phyloP scores from a whole-genome alignment of 2,329 filamentous ascomycete genomes.

The Moelleriella libera region DNA sequence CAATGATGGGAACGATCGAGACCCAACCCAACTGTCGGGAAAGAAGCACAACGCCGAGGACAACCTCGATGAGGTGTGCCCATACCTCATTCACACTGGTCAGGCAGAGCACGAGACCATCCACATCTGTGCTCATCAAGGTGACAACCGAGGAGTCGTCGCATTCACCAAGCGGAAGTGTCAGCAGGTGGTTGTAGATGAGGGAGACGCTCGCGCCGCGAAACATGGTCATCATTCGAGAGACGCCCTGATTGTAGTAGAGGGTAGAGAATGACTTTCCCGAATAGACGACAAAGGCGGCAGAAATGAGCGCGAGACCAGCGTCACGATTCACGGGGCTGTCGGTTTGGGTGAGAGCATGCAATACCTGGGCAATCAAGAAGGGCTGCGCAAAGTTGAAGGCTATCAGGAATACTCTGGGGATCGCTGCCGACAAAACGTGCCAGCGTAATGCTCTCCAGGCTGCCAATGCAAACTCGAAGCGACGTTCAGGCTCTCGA shows the following conservation, averaged over 20 bases:
- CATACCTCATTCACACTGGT: slow-evolving; percentile 8
- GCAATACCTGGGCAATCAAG: slow-evolving; percentile 8
- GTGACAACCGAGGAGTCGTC: slow-evolving; percentile 6
- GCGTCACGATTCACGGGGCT: not conserved
- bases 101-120: slow-evolving; percentile 2
- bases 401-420: slow-evolving; percentile 11
- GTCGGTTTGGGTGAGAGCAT: not conserved
- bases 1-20: slow-evolving; percentile 7
- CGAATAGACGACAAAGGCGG: slow-evolving; percentile 8
- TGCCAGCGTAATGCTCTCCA: not conserved
- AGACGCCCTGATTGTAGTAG: slow-evolving; percentile 7
- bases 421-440: slow-evolving; percentile 1
- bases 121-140: slow-evolving; percentile 7
- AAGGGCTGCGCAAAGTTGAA: slow-evolving; percentile 18
- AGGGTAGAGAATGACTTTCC: slow-evolving; percentile 6
- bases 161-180: slow-evolving; percentile 3
- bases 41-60: slow-evolving; percentile 6
- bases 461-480: slow-evolving; percentile 3
- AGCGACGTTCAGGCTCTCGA: not conserved
- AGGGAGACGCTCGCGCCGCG: slow-evolving; percentile 8
- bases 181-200: slow-evolving; percentile 9
- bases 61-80: slow-evolving; percentile 9
- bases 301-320: slow-evolving; percentile 7
- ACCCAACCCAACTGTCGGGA: slow-evolving; percentile 9
- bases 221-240: slow-evolving; percentile 9